Evolutionary conservation across 2,329 filamentous ascomycete species (phyloP), one percentile per base, ranked within the genome.

Genomic region (Exophiala calicioides): DNA sequence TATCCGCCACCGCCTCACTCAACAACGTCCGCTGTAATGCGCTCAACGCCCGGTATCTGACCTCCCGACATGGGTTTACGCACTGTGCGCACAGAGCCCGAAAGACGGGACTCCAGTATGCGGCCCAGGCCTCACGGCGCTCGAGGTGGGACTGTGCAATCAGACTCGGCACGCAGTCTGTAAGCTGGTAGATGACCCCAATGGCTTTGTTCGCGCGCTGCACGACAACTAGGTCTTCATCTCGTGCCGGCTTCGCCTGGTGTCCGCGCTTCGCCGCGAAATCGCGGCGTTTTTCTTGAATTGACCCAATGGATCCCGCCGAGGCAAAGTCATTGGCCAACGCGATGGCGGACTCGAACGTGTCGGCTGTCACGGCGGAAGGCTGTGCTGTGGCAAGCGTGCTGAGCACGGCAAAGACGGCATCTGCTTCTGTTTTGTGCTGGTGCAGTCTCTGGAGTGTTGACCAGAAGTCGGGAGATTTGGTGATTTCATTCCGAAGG

Each of bases 91-190:
- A 93, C 13, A 98, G 73, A 4, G 89, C 87, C 58, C 89, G 82
- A 68, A 98, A 93, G 19, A 98, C 90, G 1, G 91, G 93, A 10
- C 90, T 84, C 93, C 93, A 98, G 66, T 98, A 98, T 6, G 93
- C 89, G 39, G 89, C 90, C 93, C 93, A 98, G 10, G 93, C 93
- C 76, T 95, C 87, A 49, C 78, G 88, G 50, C 80, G 85, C 63
- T 96, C 93, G 2, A 97, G 81, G 60, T 96, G 91, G 16, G 90
- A 96, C 63, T 95, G 88, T 62, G 89, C 81, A 74, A 98, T 96
- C 26, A 97, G 79, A 42, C 84, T 78, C 2, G 91, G 89, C 18
- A 95, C 90, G 30, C 89, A 83, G 42, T 77, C 76, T 1, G 89
- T 94, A 69, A 97, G 80, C 53, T 84, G 81, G 60, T 90, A 89